Evolutionary conservation across 352 stramenopile genomes (phyloP).

Genomic region (Globisporangium canariense): DNA sequence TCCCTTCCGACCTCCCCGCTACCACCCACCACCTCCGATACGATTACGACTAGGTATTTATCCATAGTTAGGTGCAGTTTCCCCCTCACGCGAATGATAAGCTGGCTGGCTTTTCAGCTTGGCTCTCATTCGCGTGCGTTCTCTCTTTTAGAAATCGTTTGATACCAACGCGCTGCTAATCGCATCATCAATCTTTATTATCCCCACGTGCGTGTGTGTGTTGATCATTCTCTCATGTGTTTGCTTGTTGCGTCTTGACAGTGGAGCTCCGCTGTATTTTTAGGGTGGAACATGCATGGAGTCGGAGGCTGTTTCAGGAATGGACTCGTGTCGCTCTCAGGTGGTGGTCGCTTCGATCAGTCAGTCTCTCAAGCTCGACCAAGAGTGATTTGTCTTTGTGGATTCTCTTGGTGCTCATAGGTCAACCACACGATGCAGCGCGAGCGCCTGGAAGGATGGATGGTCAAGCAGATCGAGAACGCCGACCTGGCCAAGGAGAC

Average conservation of each 20-base stretch:
- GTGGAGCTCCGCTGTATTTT: background rate
- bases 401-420: background rate
- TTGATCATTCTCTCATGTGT: background rate
- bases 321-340: too few relatives aligned
- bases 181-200: conserved; percentile 3
- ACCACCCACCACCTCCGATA: conserved; percentile 5
- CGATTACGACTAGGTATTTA: conserved; percentile 12
- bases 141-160: conserved; percentile 2
- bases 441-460: conserved; percentile 70
- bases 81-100: background rate
- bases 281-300: background rate
- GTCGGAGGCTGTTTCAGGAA: too few relatives aligned
- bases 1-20: background rate
- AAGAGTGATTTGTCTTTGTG: background rate
- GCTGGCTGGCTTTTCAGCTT: background rate
- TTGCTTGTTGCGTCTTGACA: background rate
- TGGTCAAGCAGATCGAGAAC: conserved; percentile 70
- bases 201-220: background rate
- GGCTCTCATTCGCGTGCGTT: background rate
- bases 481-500: conserved; percentile 64
- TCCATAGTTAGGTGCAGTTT: conserved; percentile 5
- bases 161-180: conserved; percentile 2
- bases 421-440: conserved; percentile 44
- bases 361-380: too few relatives aligned
- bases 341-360: too few relatives aligned